phyloP scores from a whole-genome alignment of 2,329 filamentous ascomycete species.

The Ceratocystis papillata region DNA sequence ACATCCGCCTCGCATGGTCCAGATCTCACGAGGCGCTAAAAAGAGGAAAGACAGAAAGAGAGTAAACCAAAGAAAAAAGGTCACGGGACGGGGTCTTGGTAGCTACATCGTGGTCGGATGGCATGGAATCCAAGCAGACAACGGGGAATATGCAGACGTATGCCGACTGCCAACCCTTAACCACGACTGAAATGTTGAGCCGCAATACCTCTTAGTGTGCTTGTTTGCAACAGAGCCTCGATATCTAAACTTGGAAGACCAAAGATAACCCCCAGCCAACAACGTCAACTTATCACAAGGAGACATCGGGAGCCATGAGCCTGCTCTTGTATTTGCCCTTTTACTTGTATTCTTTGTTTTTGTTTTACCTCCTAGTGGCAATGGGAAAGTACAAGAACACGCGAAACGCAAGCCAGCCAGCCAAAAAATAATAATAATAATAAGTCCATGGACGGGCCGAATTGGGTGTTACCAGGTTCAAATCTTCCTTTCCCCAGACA shows the following conservation, averaged over 20 bases:
- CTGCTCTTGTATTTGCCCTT: background rate
- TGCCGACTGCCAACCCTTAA: background rate
- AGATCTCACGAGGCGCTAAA: background rate
- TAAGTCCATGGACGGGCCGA: slow-evolving; percentile 13
- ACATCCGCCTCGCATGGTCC: background rate
- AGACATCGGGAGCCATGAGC: no score
- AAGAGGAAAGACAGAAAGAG: background rate
- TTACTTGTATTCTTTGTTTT: background rate
- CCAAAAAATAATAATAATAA: background rate
- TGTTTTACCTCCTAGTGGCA: background rate
- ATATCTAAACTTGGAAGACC: background rate
- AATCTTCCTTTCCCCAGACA: background rate
- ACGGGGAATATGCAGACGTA: background rate
- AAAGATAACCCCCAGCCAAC: background rate
- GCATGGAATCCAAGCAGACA: background rate
- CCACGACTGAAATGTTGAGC: background rate
- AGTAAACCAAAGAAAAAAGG: background rate
- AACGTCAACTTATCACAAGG: no score
- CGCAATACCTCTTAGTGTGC: background rate
- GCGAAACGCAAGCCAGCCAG: background rate
- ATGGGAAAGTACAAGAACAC: background rate
- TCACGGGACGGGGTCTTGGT: slow-evolving; percentile 1
- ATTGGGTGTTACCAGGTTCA: background rate
- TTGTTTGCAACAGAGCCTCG: background rate
- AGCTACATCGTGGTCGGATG: background rate